Conservation (phyloP, 2,329 filamentous ascomycete species). For the Fusarium sp. region DNA sequence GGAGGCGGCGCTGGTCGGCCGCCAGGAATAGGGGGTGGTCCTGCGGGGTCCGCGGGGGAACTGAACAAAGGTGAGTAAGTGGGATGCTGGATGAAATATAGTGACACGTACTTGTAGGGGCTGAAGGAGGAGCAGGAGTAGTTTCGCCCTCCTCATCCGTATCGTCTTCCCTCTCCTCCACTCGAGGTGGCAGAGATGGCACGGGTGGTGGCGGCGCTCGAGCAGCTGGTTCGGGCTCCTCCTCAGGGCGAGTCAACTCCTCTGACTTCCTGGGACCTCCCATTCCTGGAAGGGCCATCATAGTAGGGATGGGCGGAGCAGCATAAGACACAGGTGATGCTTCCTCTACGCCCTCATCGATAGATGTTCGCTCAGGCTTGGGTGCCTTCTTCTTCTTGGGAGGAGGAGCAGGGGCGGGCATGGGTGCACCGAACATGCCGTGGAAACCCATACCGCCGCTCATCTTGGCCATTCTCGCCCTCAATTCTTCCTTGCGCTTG, state of each 20-base stretch:
- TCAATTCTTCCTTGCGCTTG: constrained; percentile 85
- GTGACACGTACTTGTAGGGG: constrained; percentile 38
- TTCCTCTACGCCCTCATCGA: constrained; percentile 60
- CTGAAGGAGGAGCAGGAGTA: constrained; percentile 49
- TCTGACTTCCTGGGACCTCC: constrained; percentile 65
- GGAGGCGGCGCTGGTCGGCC: constrained; percentile 68
- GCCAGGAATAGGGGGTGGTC: constrained; percentile 60
- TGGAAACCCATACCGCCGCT: constrained; percentile 97
- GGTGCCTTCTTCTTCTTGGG: constrained; percentile 66
- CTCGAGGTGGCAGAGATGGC: constrained; percentile 41
- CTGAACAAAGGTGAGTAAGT: constrained; percentile 47
- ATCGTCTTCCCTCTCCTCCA: constrained; percentile 37
- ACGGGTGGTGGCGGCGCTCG: constrained; percentile 47
- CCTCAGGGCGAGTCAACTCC: constrained; percentile 53
- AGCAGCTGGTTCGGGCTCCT: constrained; percentile 47
- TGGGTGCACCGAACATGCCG: constrained; percentile 86
- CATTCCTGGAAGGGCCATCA: constrained; percentile 81
- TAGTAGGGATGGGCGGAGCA: constrained; percentile 67
- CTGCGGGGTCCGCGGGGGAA: constrained; percentile 48
- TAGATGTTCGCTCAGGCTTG: constrained; percentile 55
- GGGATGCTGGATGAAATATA: neutral
- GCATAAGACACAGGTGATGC: constrained; percentile 56
- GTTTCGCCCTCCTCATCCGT: constrained; percentile 51
- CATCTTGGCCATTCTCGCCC: constrained; percentile 98
- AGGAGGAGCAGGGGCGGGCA: constrained; percentile 70